These are phyloP conservation scores for Amanita brunnescens DNA, from an alignment of 768 basidiomycete genomes.

Conservation along the genomic window DNA sequence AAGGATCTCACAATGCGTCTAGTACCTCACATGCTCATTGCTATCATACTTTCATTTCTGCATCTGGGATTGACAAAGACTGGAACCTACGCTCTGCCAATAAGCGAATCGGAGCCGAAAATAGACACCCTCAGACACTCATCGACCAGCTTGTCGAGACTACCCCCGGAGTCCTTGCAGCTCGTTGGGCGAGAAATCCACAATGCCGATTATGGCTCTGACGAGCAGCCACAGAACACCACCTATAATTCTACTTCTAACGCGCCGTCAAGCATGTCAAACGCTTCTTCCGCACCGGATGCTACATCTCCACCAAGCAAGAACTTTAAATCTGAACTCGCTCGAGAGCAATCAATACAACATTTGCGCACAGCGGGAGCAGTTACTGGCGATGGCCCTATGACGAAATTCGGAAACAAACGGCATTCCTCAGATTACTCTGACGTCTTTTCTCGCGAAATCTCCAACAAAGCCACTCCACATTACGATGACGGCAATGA, in stretches of 20 bases:
- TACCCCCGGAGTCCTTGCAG: not conserved
- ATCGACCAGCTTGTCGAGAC: not conserved
- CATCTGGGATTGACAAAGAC: not conserved
- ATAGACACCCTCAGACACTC: not conserved
- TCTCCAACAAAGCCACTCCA: not conserved
- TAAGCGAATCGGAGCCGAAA: not conserved
- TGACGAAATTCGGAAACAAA: not conserved
- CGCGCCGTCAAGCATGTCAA: not conserved
- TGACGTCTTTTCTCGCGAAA: not conserved
- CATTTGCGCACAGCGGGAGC: not conserved
- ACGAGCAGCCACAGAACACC: not conserved
- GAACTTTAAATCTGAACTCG: not conserved
- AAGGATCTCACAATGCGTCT: slow-evolving; percentile 2
- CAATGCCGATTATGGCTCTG: slow-evolving; percentile 4
- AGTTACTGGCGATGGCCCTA: too few relatives aligned
- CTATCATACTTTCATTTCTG: not conserved
- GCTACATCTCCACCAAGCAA: not conserved
- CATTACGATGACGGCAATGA: not conserved
- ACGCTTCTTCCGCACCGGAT: not conserved
- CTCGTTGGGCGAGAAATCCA: slow-evolving; percentile 2
- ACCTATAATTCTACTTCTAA: not conserved
- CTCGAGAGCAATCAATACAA: not conserved
- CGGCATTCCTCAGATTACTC: not conserved
- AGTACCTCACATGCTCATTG: not conserved
- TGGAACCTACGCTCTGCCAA: not conserved